Base-by-base conservation (phyloP, 31 red algal species). In the Asparagopsis taxiformis region DNA sequence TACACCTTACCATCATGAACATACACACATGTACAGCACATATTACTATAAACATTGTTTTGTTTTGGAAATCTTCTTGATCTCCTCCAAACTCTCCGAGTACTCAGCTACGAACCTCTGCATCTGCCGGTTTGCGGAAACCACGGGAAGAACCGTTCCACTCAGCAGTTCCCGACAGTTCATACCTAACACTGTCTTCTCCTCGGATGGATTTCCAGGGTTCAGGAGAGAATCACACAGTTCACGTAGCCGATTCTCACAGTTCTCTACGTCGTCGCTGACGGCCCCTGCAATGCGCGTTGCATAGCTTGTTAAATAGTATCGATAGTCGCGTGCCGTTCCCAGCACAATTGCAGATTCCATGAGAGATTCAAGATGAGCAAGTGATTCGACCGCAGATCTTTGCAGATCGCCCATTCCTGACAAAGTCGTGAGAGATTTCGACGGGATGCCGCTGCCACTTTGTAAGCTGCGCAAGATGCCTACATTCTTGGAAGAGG, bases 21-120 rank as follows among this genome's bases (percentile, higher is more conserved):
- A 46, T 46, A 46, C 8, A 9, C n/a, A n/a, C n/a, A n/a, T n/a
- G n/a, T n/a, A n/a, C n/a, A n/a, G n/a, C n/a, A n/a, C 46, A 44
- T 31, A 55, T 57, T 19, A 8, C 1, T 29, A 1, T 71, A 39
- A 7, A 29, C 20, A 24, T 55, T 54, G 10, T 25, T 31, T 16
- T 62, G 32, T 2, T 4, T 34, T 36, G 24, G 63, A 53, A 54
- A 32, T 31, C 55, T 67, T 68, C 35, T 72, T 72, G 5, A 92
- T 10, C 57, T 85, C 91, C 0, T 35, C 61, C n/a, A 95, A 58
- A 21, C 56, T 53, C 57, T 95, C 92, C 9, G 66, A 35, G 60
- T 95, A 95, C 35, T 82, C 85, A 26, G 78, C 78, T 24, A 90
- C 80, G 53, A 96, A 76, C n/a, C 75, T 25, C 65, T 96, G 84